Conservation (phyloP, 192 early-diverging fungal species). For the Kickxella alabastrina region DNA sequence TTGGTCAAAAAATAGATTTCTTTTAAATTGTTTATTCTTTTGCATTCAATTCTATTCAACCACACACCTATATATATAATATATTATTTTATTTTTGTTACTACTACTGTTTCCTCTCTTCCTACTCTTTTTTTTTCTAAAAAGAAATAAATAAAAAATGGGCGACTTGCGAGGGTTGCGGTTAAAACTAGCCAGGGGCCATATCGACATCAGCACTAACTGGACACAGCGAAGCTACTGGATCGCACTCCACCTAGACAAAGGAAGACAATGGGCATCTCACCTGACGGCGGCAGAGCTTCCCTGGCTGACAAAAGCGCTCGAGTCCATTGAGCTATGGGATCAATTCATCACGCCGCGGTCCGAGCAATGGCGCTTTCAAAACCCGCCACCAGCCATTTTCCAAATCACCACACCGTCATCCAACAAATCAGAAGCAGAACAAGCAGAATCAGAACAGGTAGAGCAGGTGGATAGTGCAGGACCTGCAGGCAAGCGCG, state of each 20-base stretch:
- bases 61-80: too few relatives aligned
- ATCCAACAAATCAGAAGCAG: not conserved
- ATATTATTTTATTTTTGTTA: not conserved
- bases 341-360: conserved; percentile 41
- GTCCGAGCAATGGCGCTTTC: conserved; percentile 45
- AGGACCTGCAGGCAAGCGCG: conserved; percentile 12
- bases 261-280: conserved; percentile 30
- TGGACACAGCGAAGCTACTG: conserved; percentile 39
- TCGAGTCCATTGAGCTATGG: conserved; percentile 46
- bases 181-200: conserved; percentile 1
- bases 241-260: conserved; percentile 40
- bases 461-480: too few relatives aligned
- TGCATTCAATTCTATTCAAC: too few relatives aligned
- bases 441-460: too few relatives aligned
- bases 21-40: too few relatives aligned
- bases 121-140: too few relatives aligned
- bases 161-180: conserved; percentile 1
- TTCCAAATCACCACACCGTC: conserved; percentile 15
- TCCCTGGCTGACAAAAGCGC: conserved; percentile 30
- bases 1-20: too few relatives aligned
- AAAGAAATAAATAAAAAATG: too few relatives aligned
- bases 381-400: conserved; percentile 22
- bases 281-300: conserved; percentile 33
- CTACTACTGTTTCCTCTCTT: not conserved
- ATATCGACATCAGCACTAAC: conserved; percentile 5